Conservation (phyloP, 1,284 basidiomycete species). For the Coniferiporia weirii region DNA sequence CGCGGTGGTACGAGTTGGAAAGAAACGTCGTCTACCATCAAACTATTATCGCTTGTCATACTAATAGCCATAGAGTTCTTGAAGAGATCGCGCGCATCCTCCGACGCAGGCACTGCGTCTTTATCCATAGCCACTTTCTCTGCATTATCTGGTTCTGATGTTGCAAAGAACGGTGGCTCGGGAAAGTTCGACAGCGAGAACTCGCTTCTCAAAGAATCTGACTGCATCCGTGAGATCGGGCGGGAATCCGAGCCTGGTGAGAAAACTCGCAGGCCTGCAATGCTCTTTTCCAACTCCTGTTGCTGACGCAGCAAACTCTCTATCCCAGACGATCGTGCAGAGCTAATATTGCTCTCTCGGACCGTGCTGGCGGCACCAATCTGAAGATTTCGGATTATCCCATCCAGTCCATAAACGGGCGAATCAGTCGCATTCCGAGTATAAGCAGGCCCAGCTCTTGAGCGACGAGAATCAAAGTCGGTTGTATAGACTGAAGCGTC, state of each 20-base stretch:
- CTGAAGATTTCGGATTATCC: conserved; percentile 28
- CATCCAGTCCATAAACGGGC: conserved; percentile 45
- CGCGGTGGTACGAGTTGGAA: conserved; percentile 26
- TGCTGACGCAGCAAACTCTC: conserved; percentile 57
- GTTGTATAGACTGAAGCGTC: conserved; percentile 6
- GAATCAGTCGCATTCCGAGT: conserved; percentile 30
- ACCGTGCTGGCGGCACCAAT: conserved; percentile 1
- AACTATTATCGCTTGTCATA: conserved; percentile 7
- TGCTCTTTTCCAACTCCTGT: conserved; percentile 58
- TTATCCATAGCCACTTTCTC: neutral
- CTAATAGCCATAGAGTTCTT: conserved; percentile 4
- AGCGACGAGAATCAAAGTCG: neutral
- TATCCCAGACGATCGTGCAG: conserved; percentile 30
- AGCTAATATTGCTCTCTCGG: conserved; percentile 17
- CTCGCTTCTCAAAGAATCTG: conserved; percentile 45
- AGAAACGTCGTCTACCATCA: conserved; percentile 20
- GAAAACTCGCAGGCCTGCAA: conserved; percentile 50
- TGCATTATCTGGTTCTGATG: conserved; percentile 5
- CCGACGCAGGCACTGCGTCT: neutral
- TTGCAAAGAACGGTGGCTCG: conserved; percentile 42
- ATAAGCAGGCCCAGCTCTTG: conserved; percentile 9
- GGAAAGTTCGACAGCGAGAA: conserved; percentile 71
- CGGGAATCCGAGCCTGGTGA: conserved; percentile 26
- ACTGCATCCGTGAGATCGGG: conserved; percentile 23
- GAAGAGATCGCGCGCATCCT: neutral